Evolutionary conservation across 2,329 filamentous ascomycete genomes (phyloP).

Genomic region (Arthroderma sp.): DNA sequence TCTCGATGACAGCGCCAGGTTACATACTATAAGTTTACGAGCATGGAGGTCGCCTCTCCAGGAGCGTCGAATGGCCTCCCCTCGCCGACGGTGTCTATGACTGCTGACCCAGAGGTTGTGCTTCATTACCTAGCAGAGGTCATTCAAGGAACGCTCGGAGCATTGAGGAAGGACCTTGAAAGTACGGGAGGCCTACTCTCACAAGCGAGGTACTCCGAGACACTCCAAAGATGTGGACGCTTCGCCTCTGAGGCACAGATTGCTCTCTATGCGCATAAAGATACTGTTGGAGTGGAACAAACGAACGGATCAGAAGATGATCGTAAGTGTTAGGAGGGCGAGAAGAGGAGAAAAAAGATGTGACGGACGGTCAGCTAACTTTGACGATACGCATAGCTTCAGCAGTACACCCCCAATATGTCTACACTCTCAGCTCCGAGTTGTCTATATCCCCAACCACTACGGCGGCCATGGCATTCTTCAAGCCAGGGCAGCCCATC

Average conservation of each 20-base stretch:
- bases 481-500: conserved; percentile 82
- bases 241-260: conserved; percentile 82
- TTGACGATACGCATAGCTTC: background rate
- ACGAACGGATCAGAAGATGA: conserved; percentile 30
- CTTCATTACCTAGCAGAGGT: conserved; percentile 61
- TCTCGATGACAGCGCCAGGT: conserved; percentile 24
- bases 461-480: conserved; percentile 73
- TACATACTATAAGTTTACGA: conserved; percentile 17
- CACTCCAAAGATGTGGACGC: conserved; percentile 71
- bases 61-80: conserved; percentile 16
- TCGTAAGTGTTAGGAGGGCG: conserved; percentile 24
- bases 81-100: conserved; percentile 13
- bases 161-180: conserved; percentile 66
- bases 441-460: conserved; percentile 60
- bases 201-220: conserved; percentile 58
- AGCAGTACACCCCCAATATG: conserved; percentile 41
- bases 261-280: conserved; percentile 73
- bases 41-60: conserved; percentile 18
- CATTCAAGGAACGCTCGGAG: conserved; percentile 61
- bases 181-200: conserved; percentile 72
- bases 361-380: background rate
- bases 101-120: conserved; percentile 54
- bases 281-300: conserved; percentile 41
- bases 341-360: background rate
- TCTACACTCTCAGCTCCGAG: conserved; percentile 70